Conservation (phyloP, 345 rosid species). For the Eucalyptus guilfoylei region DNA sequence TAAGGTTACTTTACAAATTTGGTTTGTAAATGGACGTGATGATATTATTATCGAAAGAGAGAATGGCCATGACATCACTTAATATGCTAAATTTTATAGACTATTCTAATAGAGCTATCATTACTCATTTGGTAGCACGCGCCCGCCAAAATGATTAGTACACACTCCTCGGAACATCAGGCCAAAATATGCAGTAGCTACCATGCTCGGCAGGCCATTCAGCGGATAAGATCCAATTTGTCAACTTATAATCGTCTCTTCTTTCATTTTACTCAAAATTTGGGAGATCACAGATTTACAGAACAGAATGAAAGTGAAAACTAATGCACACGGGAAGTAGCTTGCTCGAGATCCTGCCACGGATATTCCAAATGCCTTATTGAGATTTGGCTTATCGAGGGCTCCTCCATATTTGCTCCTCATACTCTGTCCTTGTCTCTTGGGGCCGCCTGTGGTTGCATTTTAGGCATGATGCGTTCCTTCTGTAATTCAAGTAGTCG, state of each 20-base stretch:
- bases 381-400: neutral
- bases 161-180: neutral
- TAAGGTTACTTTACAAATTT: neutral
- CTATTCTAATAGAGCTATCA: neutral
- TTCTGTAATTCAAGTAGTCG: constrained; percentile 58
- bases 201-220: neutral
- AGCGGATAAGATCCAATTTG: neutral
- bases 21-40: neutral
- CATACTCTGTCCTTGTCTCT: constrained; percentile 3
- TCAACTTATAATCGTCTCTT: neutral
- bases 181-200: neutral
- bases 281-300: neutral
- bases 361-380: neutral
- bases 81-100: neutral
- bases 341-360: neutral
- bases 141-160: neutral
- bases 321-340: neutral
- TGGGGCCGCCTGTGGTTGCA: constrained; percentile 34
- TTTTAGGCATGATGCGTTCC: constrained; percentile 51
- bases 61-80: neutral
- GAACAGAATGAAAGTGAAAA: neutral
- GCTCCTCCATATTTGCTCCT: constrained; percentile 22
- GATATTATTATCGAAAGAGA: neutral
- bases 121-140: neutral
- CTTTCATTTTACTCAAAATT: neutral